Evolutionary conservation across 768 basidiomycete genomes (phyloP).

Genomic region (Galerina marginata): DNA sequence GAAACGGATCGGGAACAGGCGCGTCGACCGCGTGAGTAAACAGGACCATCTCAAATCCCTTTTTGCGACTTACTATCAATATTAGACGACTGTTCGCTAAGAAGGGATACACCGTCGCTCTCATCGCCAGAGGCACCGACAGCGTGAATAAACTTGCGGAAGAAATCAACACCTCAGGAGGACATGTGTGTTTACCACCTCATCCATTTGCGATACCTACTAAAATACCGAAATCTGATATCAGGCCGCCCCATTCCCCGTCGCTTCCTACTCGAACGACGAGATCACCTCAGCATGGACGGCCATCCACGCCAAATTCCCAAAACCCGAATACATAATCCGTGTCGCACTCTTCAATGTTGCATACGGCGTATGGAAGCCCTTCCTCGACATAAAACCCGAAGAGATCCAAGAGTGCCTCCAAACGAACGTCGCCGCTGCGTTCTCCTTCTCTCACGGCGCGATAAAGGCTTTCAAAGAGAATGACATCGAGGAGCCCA

Average conservation of each 20-base stretch:
- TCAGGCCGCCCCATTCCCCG: constrained; percentile 62
- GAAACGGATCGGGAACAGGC: constrained; percentile 53
- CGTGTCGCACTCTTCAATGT: constrained; percentile 71
- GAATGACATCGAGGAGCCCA: constrained; percentile 50
- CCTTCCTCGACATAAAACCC: constrained; percentile 67
- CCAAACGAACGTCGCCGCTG: constrained; percentile 59
- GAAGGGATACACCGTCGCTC: constrained; percentile 64
- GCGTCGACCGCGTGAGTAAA: constrained; percentile 54
- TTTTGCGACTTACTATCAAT: constrained; percentile 1
- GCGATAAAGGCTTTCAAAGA: constrained; percentile 64
- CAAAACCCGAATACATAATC: constrained; percentile 53
- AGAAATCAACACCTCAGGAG: constrained; percentile 57
- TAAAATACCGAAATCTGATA: not conserved
- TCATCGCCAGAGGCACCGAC: constrained; percentile 61
- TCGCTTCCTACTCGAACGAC: constrained; percentile 53
- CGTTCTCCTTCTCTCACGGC: constrained; percentile 70
- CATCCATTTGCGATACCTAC: not conserved
- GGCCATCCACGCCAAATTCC: constrained; percentile 49
- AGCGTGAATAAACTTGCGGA: constrained; percentile 55
- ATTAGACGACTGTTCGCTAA: constrained; percentile 58
- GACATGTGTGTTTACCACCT: constrained; percentile 46
- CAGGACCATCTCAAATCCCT: not conserved
- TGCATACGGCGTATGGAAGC: constrained; percentile 62
- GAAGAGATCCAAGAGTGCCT: constrained; percentile 59
- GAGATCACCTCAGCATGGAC: constrained; percentile 57